Conservation (phyloP, 2,329 filamentous ascomycete species). For the Phialemoniopsis sp. region DNA sequence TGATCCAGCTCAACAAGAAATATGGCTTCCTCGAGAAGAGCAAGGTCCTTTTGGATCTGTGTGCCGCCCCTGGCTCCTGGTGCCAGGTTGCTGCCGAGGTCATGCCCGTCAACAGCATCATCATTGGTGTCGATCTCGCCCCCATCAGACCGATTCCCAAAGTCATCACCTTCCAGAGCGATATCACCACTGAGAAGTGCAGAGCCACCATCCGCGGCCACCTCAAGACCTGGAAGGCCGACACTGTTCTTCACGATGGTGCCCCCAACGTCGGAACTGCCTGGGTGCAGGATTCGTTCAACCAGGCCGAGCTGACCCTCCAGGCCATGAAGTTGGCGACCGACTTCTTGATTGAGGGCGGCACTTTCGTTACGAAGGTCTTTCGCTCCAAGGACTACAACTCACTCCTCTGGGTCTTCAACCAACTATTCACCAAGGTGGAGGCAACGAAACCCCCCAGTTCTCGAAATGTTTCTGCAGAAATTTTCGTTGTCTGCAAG, state of each 20-base stretch:
- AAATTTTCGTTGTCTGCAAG: conserved; percentile 96
- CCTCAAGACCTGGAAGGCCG: conserved; percentile 93
- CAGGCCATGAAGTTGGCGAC: conserved; percentile 91
- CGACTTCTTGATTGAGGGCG: conserved; percentile 84
- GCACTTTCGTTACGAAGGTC: conserved; percentile 95
- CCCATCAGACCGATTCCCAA: conserved; percentile 95
- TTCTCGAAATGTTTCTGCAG: conserved; percentile 91
- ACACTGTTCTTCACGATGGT: conserved; percentile 93
- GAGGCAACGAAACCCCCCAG: conserved; percentile 97
- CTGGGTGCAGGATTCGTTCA: conserved; percentile 98
- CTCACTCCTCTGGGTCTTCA: conserved; percentile 92
- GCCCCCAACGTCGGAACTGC: conserved; percentile 97
- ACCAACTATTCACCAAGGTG: conserved; percentile 91
- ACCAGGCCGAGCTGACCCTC: conserved; percentile 87
- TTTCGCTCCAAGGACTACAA: conserved; percentile 98
- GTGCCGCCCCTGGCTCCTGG: conserved; percentile 96
- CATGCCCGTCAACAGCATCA: conserved; percentile 86
- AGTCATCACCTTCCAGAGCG: conserved; percentile 93
- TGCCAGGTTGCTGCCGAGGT: conserved; percentile 93
- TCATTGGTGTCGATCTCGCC: conserved; percentile 88
- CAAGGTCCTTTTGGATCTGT: conserved; percentile 94
- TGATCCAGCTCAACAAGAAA: conserved; percentile 98
- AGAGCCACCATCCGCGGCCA: conserved; percentile 84
- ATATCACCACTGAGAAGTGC: conserved; percentile 97
- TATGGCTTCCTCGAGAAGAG: conserved; percentile 98